Conservation (phyloP, 768 basidiomycete species). For the Amanita polypyramis region DNA sequence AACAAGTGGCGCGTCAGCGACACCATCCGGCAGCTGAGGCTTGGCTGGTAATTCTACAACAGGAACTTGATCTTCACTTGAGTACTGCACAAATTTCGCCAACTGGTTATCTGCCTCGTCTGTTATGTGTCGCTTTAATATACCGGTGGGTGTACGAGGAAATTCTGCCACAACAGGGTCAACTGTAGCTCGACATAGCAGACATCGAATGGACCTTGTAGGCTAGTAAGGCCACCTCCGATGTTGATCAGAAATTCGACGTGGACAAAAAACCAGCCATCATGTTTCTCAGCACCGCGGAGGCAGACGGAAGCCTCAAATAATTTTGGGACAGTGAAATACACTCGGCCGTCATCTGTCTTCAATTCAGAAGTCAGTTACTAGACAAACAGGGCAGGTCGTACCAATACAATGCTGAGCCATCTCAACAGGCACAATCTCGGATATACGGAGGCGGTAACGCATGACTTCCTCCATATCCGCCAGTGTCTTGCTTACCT, state of each 20-base stretch:
- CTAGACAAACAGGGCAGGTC: not conserved
- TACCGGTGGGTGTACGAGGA: constrained; percentile 53
- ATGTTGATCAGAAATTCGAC: constrained; percentile 68
- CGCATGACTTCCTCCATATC: constrained; percentile 74
- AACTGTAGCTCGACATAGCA: not conserved
- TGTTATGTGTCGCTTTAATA: constrained; percentile 55
- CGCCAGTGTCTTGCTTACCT: constrained; percentile 53
- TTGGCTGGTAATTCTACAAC: constrained; percentile 31
- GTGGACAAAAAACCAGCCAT: constrained; percentile 81
- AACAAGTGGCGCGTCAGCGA: constrained; percentile 75
- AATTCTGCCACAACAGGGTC: constrained; percentile 41
- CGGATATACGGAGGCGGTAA: constrained; percentile 67
- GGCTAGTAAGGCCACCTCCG: constrained; percentile 61
- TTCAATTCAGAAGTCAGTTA: constrained; percentile 12
- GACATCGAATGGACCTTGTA: constrained; percentile 41
- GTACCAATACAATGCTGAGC: constrained; percentile 54
- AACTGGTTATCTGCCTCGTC: constrained; percentile 67
- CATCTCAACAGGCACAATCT: constrained; percentile 80
- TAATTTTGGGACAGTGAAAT: constrained; percentile 61
- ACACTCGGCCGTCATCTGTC: constrained; percentile 66
- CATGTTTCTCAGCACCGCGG: constrained; percentile 53
- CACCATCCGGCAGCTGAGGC: constrained; percentile 45
- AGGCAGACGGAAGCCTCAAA: constrained; percentile 72
- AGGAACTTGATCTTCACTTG: constrained; percentile 29
- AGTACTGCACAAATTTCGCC: constrained; percentile 47